Percentiles rank a stretch among this genome's conserved stretches.
These are phyloP conservation scores for Coccomyxa subellipsoidea DNA, from an alignment of 163 green algal genomes.

Conservation along the genomic window DNA sequence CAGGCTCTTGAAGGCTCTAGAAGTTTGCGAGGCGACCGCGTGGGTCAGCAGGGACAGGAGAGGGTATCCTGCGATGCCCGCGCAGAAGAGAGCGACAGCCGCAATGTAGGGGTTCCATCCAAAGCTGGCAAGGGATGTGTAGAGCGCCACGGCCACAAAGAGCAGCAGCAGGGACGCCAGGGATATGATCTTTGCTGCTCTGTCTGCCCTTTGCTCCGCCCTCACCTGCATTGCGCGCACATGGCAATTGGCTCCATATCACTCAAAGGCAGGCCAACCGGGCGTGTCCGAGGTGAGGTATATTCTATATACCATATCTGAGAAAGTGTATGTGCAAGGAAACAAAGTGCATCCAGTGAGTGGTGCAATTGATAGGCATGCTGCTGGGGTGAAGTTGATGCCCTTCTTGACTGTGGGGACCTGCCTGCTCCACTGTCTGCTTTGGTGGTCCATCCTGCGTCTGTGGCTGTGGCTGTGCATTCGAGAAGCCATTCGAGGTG, in stretches of 20 bases:
- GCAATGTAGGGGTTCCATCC: slow-evolving; percentile 7
- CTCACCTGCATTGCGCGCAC: not conserved
- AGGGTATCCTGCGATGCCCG: slow-evolving; percentile 3
- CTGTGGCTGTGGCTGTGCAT: not conserved
- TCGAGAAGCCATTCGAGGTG: not conserved
- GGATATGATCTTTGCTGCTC: not conserved
- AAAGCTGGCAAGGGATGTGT: not conserved
- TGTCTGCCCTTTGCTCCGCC: not conserved
- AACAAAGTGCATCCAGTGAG: too few relatives aligned
- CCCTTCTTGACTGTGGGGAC: not conserved
- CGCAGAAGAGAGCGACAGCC: slow-evolving; percentile 6
- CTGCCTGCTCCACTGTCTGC: not conserved
- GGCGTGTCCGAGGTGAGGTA: too few relatives aligned
- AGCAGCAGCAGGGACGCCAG: slow-evolving; percentile 7
- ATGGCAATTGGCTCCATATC: too few relatives aligned
- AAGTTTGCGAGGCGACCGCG: slow-evolving; percentile 4
- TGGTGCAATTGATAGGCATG: too few relatives aligned
- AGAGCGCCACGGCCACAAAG: slow-evolving; percentile 3
- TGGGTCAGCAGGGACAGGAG: not conserved
- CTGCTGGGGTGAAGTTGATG: too few relatives aligned
- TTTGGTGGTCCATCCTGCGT: not conserved
- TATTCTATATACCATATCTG: too few relatives aligned
- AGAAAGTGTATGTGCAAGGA: too few relatives aligned
- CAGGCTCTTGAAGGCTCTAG: not conserved
- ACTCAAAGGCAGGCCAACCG: too few relatives aligned